Base-by-base conservation (phyloP, 768 basidiomycete genomes). In the Lentinula detonsa region DNA sequence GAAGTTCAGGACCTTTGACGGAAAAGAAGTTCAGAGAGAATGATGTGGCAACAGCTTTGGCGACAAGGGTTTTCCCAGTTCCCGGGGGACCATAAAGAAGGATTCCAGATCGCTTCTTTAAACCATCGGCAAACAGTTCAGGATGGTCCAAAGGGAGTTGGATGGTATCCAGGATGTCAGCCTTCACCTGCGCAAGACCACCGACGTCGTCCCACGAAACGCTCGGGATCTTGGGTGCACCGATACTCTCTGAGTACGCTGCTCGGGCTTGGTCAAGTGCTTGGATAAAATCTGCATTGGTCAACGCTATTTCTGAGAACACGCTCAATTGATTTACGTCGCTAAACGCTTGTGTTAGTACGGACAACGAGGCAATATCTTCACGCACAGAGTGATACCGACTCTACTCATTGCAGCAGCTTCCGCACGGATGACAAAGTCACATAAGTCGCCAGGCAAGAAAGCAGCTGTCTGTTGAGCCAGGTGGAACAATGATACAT, bases 141-240 rank as follows among this genome's bases (percentile, higher is more conserved):
- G 95, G 93, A 70, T 91, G 85, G 51, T 95, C 90, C 18, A 98
- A 73, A 0, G 95, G 95, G 3, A 98, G 77, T 68, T 97, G 94
- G 48, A 98, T 91, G 18, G 95, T 99, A 68, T 99, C 96, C 61
- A 98, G 75, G 58, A 99, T 98, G 66, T 98, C 96, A 40, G 84
- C 73, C 71, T 98, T 98, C 61, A 97, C 93, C 62, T 80, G 75
- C 2, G 85, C 87, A 10, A 99, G 76, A 4, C 97, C 97, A 31
- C 97, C 97, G 11, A 99, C 90, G 70, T 99, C 97, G 71, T 98
- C 94, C 97, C 97, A 99, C 0, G 89, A 83, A 0, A 99, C 95
- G 64, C 81, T 89, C 1, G 97, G 97, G 39, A 99, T 99, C 65
- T 90, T 95, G 0, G 97, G 97, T 28, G 94, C 93, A n/a, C 95